Base-by-base conservation (phyloP, 2,329 filamentous ascomycete genomes). In the Stemphylium beticola region DNA sequence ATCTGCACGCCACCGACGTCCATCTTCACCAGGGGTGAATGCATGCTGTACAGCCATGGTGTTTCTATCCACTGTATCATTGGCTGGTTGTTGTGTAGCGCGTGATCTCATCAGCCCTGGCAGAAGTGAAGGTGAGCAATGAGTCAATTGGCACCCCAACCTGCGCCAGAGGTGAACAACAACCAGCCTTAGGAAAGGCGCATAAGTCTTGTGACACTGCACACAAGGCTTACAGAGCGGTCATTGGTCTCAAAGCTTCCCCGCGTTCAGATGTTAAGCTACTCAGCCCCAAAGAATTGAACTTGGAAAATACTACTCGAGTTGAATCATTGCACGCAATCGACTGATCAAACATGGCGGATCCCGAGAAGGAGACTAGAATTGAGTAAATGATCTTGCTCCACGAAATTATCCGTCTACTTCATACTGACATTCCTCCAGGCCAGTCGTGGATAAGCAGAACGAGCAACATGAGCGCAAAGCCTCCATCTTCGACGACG, bases 401-500 rank as follows among this genome's bases (percentile, higher is more conserved):
- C 17, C 15, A 26, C 39, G 22, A 6, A 3, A 32, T 20, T 4
- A 11, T 34, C 17, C 17, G 14, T 43, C 32, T 49, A 33, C 46
- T 17, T 22, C 20, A 3, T 51, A 43, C 49, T 61, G 32, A 60
- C 37, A n/a, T 31, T 12, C 9, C 12, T 29, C 17, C 14, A 70
- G 67, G 34, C 58, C 63, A 29, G 51, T 53, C 17, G 41, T 53
- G 33, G 53, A 54, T 26, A 54, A 55, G 29, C 56, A 62, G 32
- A 50, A 53, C 17, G 54, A 55, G 31, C 54, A 62, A 24, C 52
- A 54, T 36, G 65, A 65, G 53, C 61, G 65, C 14, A 64, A 62
- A 37, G 57, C 55, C 40, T 72, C 68, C 45, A 37, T 65, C 45
- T 58, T 61, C 34, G 59, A 65, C 8, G 59, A 65, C 33, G 67